These are phyloP conservation scores for Ogataea pini DNA, from an alignment of 805 yeast genomes.

Conservation along the genomic window DNA sequence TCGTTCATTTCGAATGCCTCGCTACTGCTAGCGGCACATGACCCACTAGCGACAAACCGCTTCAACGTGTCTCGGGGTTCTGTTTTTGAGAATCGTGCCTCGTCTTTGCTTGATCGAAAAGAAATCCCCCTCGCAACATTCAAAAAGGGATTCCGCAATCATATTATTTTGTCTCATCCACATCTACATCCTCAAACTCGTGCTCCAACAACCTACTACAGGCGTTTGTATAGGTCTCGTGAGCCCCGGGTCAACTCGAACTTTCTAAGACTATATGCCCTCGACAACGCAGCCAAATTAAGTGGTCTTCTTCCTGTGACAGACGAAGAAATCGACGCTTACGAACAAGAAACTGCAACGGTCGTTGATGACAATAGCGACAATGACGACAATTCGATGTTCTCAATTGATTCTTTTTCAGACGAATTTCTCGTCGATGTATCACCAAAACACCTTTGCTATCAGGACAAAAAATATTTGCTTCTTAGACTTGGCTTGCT, in stretches of 20 bases:
- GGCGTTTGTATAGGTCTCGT: slow-evolving; percentile 28
- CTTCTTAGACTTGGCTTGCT: slow-evolving; percentile 39
- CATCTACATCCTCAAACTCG: neutral
- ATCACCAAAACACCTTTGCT: neutral
- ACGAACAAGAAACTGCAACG: slow-evolving; percentile 25
- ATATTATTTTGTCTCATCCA: neutral
- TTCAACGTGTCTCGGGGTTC: neutral
- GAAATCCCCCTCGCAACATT: slow-evolving; percentile 14
- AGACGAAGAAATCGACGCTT: slow-evolving; percentile 38
- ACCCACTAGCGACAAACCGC: slow-evolving; percentile 1
- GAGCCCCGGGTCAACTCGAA: slow-evolving; percentile 51
- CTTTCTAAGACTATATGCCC: slow-evolving; percentile 51
- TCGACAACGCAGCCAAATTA: slow-evolving; percentile 42
- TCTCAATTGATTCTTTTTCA: slow-evolving; percentile 15
- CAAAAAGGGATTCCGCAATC: neutral
- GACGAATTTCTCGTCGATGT: slow-evolving; percentile 11
- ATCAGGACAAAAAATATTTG: neutral
- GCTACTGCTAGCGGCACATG: neutral
- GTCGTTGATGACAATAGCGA: slow-evolving; percentile 7
- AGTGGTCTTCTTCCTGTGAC: slow-evolving; percentile 37
- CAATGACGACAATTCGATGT: slow-evolving; percentile 11
- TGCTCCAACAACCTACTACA: slow-evolving; percentile 5
- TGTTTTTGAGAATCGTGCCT: slow-evolving; percentile 2
- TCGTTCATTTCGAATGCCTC: slow-evolving; percentile 1
- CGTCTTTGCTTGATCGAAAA: slow-evolving; percentile 4